Evolutionary conservation across 805 yeast genomes (phyloP).

Genomic region (Teunomyces funiuensis): DNA sequence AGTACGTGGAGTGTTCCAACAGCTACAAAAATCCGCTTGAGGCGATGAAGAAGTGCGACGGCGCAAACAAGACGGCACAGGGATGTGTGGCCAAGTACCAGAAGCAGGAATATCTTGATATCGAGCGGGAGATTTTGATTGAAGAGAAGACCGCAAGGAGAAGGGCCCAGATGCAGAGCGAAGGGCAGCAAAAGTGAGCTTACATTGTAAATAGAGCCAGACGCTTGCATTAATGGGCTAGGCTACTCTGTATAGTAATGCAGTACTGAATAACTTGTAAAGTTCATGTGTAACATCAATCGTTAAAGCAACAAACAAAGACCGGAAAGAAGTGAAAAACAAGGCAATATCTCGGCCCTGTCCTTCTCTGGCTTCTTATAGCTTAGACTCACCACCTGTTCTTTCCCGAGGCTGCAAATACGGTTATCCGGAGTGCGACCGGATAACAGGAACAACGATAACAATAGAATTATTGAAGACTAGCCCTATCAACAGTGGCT

Average conservation of each 20-base stretch:
- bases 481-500: neutral
- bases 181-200: neutral
- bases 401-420: too few relatives aligned
- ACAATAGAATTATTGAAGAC: too few relatives aligned
- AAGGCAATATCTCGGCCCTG: too few relatives aligned
- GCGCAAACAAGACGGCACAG: conserved; percentile 56
- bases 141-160: conserved; percentile 50
- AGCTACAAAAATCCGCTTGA: conserved; percentile 54
- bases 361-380: too few relatives aligned
- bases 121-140: conserved; percentile 64
- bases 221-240: neutral
- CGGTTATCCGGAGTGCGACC: too few relatives aligned
- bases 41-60: conserved; percentile 65
- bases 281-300: too few relatives aligned
- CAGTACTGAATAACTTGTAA: neutral
- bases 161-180: conserved; percentile 17
- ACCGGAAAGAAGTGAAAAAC: too few relatives aligned
- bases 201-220: conserved; percentile 4
- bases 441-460: too few relatives aligned
- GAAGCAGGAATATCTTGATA: conserved; percentile 62
- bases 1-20: conserved; percentile 66
- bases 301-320: too few relatives aligned
- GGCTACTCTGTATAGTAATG: neutral
- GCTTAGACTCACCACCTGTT: too few relatives aligned
- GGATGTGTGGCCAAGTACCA: conserved; percentile 64